Percentiles rank a stretch among this genome's conserved stretches.
Evolutionary conservation across 148 eudicot genomes (phyloP).

Genomic region (Amaranthus hypochondriacus): DNA sequence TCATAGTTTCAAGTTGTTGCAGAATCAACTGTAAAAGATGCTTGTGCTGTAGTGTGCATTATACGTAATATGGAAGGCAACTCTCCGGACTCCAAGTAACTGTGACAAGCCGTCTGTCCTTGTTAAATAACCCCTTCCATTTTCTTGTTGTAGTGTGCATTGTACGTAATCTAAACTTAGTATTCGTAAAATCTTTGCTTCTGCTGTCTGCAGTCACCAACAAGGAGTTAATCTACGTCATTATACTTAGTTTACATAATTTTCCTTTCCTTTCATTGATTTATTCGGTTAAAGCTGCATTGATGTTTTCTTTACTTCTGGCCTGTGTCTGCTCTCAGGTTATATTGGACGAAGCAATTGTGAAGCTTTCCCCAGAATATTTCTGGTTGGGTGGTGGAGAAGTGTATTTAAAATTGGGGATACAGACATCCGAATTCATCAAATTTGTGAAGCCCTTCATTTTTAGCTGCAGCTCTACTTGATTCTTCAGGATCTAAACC

Average conservation of each 20-base stretch:
- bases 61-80: too few relatives aligned
- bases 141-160: neutral
- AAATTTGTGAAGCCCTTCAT: constrained; percentile 64
- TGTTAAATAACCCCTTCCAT: neutral
- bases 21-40: neutral
- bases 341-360: constrained; percentile 92
- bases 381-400: constrained; percentile 99
- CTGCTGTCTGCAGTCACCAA: too few relatives aligned
- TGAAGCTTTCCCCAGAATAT: constrained; percentile 75
- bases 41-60: neutral
- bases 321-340: constrained; percentile 44
- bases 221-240: neutral
- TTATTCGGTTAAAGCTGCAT: neutral
- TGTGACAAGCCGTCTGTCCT: too few relatives aligned
- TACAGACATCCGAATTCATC: constrained; percentile 74
- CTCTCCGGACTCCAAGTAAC: too few relatives aligned
- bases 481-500: constrained; percentile 15
- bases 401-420: constrained; percentile 77
- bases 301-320: neutral
- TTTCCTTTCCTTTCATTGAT: neutral
- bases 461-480: constrained; percentile 60
- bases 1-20: too few relatives aligned
- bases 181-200: neutral
- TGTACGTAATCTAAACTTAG: neutral
- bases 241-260: neutral